A percentile compares a stretch with the other conserved stretches of the same genome.
phyloP scores from a whole-genome alignment of 2,329 filamentous ascomycete genomes.

The Fusarium musae region DNA sequence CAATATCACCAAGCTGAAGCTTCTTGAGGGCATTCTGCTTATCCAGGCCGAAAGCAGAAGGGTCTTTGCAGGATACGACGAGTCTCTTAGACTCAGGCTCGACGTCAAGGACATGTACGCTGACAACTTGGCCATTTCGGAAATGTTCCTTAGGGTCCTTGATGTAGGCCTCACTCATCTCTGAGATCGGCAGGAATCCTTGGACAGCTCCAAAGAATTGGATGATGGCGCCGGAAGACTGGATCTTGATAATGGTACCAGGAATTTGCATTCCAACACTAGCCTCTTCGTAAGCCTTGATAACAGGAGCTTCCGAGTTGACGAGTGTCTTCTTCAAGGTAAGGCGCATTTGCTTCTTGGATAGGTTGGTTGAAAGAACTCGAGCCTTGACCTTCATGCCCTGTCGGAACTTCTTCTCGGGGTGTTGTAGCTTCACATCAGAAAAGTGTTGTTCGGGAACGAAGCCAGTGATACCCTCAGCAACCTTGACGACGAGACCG shows the following conservation, averaged over 20 bases:
- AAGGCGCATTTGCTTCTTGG: slow-evolving; percentile 82
- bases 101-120: slow-evolving; percentile 85
- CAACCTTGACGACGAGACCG: slow-evolving; percentile 83
- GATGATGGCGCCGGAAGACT: slow-evolving; percentile 83
- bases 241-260: slow-evolving; percentile 87
- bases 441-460: slow-evolving; percentile 90
- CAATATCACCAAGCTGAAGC: slow-evolving; percentile 77
- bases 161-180: slow-evolving; percentile 99
- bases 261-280: slow-evolving; percentile 80
- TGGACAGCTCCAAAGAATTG: slow-evolving; percentile 89
- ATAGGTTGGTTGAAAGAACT: slow-evolving; percentile 81
- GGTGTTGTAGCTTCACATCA: slow-evolving; percentile 87
- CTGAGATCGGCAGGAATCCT: slow-evolving; percentile 90
- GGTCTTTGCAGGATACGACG: slow-evolving; percentile 93
- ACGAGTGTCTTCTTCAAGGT: slow-evolving; percentile 95
- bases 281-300: slow-evolving; percentile 81
- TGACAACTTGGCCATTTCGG: slow-evolving; percentile 88
- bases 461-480: slow-evolving; percentile 88
- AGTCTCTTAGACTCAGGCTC: slow-evolving; percentile 77
- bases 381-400: slow-evolving; percentile 86
- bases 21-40: slow-evolving; percentile 81
- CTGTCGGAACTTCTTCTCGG: slow-evolving; percentile 95
- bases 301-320: slow-evolving; percentile 84
- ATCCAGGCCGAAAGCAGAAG: slow-evolving; percentile 77
- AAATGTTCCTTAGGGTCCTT: slow-evolving; percentile 91